Evolutionary conservation across 441 rosid species (phyloP).

Genomic region (Capsella rubella): DNA sequence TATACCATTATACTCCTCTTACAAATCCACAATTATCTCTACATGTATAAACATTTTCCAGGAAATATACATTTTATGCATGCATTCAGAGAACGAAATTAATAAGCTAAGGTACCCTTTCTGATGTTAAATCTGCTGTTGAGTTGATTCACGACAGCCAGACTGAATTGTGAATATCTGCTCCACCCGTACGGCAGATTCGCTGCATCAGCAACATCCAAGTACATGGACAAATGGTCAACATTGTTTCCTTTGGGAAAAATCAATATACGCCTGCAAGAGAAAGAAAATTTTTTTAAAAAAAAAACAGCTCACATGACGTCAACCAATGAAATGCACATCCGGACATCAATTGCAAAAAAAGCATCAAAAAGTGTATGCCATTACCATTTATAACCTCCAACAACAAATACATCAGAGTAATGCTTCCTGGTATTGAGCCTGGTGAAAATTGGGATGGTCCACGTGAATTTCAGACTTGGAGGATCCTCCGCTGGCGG

Average conservation of each 20-base stretch:
- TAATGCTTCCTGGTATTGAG: constrained; percentile 86
- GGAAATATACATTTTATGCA: background rate
- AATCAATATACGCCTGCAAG: constrained; percentile 79
- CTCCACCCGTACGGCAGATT: constrained; percentile 92
- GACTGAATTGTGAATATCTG: constrained; percentile 89
- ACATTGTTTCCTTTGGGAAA: constrained; percentile 98
- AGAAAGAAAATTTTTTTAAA: background rate
- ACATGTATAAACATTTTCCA: background rate
- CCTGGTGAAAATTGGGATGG: constrained; percentile 73
- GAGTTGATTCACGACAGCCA: constrained; percentile 82
- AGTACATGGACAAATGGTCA: constrained; percentile 92
- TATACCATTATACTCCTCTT: constrained; percentile 8
- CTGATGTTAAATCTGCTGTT: constrained; percentile 72
- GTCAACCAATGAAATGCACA: constrained; percentile 22
- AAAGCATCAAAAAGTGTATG: background rate
- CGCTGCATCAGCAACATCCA: constrained; percentile 87
- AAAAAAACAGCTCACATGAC: constrained; percentile 19
- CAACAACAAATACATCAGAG: constrained; percentile 78
- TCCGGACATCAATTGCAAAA: constrained; percentile 11
- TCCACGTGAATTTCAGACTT: constrained; percentile 81
- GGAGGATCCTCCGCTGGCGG: constrained; percentile 87
- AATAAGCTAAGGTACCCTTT: constrained; percentile 62
- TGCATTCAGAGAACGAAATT: constrained; percentile 12
- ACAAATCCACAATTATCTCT: constrained; percentile 5
- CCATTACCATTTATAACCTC: constrained; percentile 86